Conservation (phyloP, 176 grass and related monocot species). For the Coix lacrymajobi region DNA sequence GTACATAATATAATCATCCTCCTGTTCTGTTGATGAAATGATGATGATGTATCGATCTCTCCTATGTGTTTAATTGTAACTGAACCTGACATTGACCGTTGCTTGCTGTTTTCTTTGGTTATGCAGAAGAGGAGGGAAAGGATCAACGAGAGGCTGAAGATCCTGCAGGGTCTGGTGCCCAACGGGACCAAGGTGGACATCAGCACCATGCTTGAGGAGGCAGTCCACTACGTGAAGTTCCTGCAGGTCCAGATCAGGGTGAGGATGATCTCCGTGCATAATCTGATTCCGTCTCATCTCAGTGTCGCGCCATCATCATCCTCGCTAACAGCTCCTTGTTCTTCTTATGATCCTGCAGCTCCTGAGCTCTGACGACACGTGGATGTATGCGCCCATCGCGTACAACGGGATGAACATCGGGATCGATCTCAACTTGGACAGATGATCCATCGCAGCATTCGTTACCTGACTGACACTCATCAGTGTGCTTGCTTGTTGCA, state of each 20-base stretch:
- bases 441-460: not conserved
- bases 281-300: not conserved
- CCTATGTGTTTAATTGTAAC: not conserved
- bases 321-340: not conserved
- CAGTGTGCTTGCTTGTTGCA: not conserved
- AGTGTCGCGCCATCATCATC: not conserved
- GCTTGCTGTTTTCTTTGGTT: conserved; percentile 15
- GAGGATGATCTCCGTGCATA: not conserved
- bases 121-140: conserved; percentile 72
- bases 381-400: conserved; percentile 87
- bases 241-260: conserved; percentile 95
- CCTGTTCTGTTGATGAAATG: not conserved
- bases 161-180: conserved; percentile 68
- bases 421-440: conserved; percentile 49
- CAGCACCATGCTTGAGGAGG: conserved; percentile 96
- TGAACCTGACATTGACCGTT: conserved; percentile 23
- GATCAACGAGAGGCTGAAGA: conserved; percentile 85
- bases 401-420: conserved; percentile 83
- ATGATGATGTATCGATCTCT: not conserved
- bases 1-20: conserved; percentile 24
- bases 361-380: conserved; percentile 71
- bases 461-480: conserved; percentile 2
- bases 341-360: conserved; percentile 38
- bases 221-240: conserved; percentile 80
- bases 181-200: conserved; percentile 96